Percentiles rank a stretch among this genome's conserved stretches.
Evolutionary conservation across 2,329 filamentous ascomycete genomes (phyloP).

Genomic region (Cladophialophora chaetospira): DNA sequence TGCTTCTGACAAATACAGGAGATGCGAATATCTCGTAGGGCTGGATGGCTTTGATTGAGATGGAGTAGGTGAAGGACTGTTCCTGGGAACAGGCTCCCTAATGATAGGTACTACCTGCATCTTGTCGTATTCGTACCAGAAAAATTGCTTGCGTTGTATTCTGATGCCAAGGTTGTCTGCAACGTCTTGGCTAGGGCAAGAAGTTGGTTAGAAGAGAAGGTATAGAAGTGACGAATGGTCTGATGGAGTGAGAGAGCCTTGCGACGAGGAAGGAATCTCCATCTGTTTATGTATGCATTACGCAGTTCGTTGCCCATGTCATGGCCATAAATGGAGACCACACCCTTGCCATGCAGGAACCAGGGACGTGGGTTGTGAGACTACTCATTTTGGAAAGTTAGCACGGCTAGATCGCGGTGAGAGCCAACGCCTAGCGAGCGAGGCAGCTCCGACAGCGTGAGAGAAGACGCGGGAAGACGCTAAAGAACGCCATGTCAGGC

Average conservation of each 20-base stretch:
- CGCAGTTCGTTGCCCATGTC: neutral
- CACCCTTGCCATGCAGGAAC: constrained; percentile 7
- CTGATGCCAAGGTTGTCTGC: neutral
- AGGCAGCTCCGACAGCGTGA: constrained; percentile 3
- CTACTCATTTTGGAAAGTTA: constrained; percentile 7
- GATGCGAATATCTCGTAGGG: constrained; percentile 23
- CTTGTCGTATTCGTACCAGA: constrained; percentile 1
- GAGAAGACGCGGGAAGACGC: constrained; percentile 1
- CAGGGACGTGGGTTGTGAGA: constrained; percentile 1
- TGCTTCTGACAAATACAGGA: constrained; percentile 26
- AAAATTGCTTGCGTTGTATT: neutral
- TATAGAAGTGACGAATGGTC: neutral
- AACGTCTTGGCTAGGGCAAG: neutral
- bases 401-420: constrained; percentile 16
- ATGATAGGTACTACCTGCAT: constrained; percentile 12
- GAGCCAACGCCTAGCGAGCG: constrained; percentile 6
- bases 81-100: constrained; percentile 8
- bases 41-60: constrained; percentile 17
- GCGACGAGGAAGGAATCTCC: neutral
- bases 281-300: constrained; percentile 8
- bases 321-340: neutral
- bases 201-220: neutral
- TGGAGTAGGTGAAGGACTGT: neutral
- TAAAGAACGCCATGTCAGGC: constrained; percentile 19
- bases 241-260: neutral